Evolutionary conservation across 345 rosid species (phyloP).

Genomic region (Durio zibethinus): DNA sequence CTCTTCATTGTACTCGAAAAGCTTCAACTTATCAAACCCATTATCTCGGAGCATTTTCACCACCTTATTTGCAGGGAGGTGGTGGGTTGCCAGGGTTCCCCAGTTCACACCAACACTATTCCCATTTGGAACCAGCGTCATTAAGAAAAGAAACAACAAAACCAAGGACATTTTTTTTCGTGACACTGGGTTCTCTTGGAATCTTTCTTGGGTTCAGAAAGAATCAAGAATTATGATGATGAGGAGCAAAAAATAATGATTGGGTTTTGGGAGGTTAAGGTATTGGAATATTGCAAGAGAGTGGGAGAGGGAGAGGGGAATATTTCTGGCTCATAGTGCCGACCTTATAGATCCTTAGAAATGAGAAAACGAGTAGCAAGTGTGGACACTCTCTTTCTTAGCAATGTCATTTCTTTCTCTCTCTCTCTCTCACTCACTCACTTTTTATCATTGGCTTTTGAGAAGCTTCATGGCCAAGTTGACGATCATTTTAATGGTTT

Average conservation of each 20-base stretch:
- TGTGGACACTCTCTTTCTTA: background rate
- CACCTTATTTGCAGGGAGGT: constrained; percentile 6
- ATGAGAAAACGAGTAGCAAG: background rate
- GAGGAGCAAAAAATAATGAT: background rate
- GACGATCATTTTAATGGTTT: background rate
- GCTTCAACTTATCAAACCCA: constrained; percentile 6
- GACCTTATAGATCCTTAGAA: background rate
- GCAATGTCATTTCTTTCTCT: too few relatives aligned
- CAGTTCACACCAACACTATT: constrained; percentile 8
- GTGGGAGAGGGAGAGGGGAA: background rate
- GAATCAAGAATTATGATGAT: background rate
- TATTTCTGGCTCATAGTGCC: background rate
- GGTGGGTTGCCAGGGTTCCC: constrained; percentile 20
- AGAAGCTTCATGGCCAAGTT: constrained; percentile 1
- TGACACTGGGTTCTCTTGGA: constrained; percentile 3
- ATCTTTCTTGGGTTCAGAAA: constrained; percentile 10
- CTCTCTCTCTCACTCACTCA: background rate
- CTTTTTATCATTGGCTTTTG: background rate
- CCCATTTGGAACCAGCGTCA: background rate
- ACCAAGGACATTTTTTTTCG: background rate
- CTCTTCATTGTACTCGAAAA: constrained; percentile 13
- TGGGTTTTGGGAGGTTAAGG: background rate
- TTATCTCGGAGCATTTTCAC: constrained; percentile 18
- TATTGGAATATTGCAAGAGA: background rate
- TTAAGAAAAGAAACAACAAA: background rate